Evolutionary conservation across 148 eudicot species (phyloP), one percentile per base, ranked within the genome.

Genomic region (Chenopodium suecicum): DNA sequence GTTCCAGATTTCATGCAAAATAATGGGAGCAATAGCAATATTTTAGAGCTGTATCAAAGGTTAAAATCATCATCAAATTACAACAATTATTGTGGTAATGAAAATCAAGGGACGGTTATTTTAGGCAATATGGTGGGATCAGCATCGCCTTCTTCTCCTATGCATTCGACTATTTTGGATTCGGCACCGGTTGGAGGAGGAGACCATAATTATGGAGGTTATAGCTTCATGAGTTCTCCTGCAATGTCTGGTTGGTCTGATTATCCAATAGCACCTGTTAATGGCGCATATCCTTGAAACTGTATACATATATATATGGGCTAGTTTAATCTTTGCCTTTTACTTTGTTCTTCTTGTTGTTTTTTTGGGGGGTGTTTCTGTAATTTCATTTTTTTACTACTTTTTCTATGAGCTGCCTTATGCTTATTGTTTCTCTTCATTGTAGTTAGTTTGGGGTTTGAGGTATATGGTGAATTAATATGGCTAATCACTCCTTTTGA

Each of bases 211-310:
- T 77, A 80, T 22, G 77, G 85, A 19, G 77, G 81, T 34, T 70
- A 71, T 66, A 32, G 81, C 2, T 71, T 81, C 47, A 84, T 84
- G 83, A 78, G 22, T 72, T 41, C 84, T 47, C 34, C 85, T 29
- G 81, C 71, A 22, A 64, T 81, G 44, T 81, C 86, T 4, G 79
- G 79, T 19, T 89, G 94, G 97, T 85, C 89, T 56, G 94, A 91
- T 72, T 88, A 85, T 67, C 86, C 91, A 29, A 86, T 94, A 63
- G 79, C 78, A 22, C 86, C 86, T 73, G 81, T 88, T 22, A 84
- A 89, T 80, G 94, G 91, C 86, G 92, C 97, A 79, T 93, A 86
- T 82, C 91, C 87, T 82, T 90, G 48, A 84, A n/a, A 27, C 22
- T 63, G 41, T 50, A 75, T 47, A 60, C 69, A 71, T 16, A 56